Evolutionary conservation across 2,329 filamentous ascomycete genomes (phyloP).

Genomic region (Zymoseptoria passerinii): DNA sequence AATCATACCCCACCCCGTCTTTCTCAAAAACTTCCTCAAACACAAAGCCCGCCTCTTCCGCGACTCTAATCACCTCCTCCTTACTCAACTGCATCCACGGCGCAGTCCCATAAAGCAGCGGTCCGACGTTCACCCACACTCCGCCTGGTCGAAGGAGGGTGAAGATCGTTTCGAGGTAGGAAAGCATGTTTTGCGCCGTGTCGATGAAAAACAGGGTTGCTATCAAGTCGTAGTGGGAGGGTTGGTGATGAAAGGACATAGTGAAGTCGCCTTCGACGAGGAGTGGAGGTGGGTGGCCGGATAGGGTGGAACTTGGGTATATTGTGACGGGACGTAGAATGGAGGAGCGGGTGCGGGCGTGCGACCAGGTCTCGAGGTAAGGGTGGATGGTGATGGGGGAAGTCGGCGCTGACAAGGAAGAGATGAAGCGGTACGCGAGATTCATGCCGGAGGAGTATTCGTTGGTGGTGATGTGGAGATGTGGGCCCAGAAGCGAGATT

Average conservation of each 20-base stretch:
- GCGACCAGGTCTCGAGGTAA: conserved; percentile 63
- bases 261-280: conserved; percentile 37
- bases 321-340: conserved; percentile 17
- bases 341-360: conserved; percentile 48
- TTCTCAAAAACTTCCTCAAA: conserved; percentile 5
- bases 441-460: conserved; percentile 89
- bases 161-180: conserved; percentile 73
- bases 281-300: background rate
- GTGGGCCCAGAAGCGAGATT: conserved; percentile 57
- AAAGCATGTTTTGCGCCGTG: conserved; percentile 81
- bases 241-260: conserved; percentile 45
- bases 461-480: conserved; percentile 64
- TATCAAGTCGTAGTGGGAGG: conserved; percentile 61
- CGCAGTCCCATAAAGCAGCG: conserved; percentile 52
- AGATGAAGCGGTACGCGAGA: conserved; percentile 63
- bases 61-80: conserved; percentile 12
- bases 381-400: conserved; percentile 66
- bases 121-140: conserved; percentile 77
- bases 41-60: conserved; percentile 12
- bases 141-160: conserved; percentile 70
- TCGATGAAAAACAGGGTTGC: conserved; percentile 90
- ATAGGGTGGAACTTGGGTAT: background rate
- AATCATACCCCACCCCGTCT: conserved; percentile 6
- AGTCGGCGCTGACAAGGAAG: conserved; percentile 52
- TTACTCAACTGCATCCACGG: conserved; percentile 13